Conservation (phyloP, 768 basidiomycete species). For the Collybiopsis luxurians region DNA sequence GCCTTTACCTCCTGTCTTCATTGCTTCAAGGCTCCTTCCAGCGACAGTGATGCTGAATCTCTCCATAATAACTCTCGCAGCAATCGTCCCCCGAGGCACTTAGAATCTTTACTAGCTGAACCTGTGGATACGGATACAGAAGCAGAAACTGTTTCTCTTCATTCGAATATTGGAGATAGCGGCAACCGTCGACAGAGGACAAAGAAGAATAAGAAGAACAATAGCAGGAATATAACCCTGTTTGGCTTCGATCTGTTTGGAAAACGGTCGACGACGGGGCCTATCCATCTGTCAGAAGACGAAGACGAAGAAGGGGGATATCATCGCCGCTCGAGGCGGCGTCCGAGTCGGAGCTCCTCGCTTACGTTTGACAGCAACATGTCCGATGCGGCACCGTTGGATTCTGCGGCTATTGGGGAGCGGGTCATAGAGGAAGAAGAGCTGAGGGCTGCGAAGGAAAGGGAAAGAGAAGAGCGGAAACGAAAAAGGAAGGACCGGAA, state of each 20-base stretch:
- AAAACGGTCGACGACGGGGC: constrained; percentile 33
- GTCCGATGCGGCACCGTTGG: constrained; percentile 67
- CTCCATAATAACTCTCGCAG: constrained; percentile 29
- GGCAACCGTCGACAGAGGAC: constrained; percentile 28
- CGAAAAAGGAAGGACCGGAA: constrained; percentile 43
- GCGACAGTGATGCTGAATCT: constrained; percentile 33
- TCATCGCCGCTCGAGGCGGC: constrained; percentile 15
- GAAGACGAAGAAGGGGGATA: constrained; percentile 36
- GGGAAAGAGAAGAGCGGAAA: constrained; percentile 46
- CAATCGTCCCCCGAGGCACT: constrained; percentile 38
- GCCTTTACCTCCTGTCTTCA: constrained; percentile 58
- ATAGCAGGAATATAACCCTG: constrained; percentile 48
- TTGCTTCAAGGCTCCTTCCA: constrained; percentile 39
- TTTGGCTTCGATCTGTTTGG: constrained; percentile 73
- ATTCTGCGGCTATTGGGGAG: constrained; percentile 51
- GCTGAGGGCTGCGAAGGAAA: constrained; percentile 37
- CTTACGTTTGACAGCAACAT: constrained; percentile 48
- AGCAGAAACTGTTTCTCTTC: constrained; percentile 60
- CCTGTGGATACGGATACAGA: constrained; percentile 44
- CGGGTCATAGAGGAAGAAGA: constrained; percentile 27
- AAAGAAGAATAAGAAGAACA: constrained; percentile 27
- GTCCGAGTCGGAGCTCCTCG: constrained; percentile 10
- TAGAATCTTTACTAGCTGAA: constrained; percentile 28
- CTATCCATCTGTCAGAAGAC: constrained; percentile 57
- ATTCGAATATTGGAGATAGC: constrained; percentile 54